Conservation (phyloP, 495 filamentous ascomycete species). For the Tuber microsphaerosporum region DNA sequence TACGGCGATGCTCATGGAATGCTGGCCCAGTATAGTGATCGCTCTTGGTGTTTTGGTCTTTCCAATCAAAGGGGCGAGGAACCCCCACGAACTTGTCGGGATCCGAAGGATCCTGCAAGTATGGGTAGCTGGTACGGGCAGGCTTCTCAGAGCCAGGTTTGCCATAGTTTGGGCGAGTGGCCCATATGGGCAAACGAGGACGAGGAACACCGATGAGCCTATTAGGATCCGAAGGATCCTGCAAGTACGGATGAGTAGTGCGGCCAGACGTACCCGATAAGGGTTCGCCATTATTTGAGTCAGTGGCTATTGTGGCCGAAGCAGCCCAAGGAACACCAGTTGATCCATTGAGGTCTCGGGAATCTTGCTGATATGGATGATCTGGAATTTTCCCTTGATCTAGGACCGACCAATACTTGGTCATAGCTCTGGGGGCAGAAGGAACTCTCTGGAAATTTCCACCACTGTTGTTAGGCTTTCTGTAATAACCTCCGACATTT, state of each 20-base stretch:
- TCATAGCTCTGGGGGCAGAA: not conserved
- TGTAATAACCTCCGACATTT: not conserved
- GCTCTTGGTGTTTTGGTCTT: not conserved
- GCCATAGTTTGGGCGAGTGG: not conserved
- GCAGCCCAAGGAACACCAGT: not conserved
- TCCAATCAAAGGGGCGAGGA: conserved; percentile 12
- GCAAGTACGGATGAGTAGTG: not conserved
- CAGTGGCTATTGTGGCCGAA: not conserved
- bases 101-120: conserved; percentile 20
- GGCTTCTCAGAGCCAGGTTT: not conserved
- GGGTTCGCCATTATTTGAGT: not conserved
- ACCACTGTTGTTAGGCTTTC: not conserved
- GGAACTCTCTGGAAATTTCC: not conserved
- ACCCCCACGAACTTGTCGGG: conserved; percentile 21
- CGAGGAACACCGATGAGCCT: not conserved
- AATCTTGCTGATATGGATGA: not conserved
- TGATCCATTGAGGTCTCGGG: not conserved
- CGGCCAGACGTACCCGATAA: not conserved
- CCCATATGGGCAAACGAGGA: not conserved
- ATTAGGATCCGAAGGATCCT: not conserved
- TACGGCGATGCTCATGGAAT: conserved; percentile 13
- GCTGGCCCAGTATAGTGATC: conserved; percentile 23
- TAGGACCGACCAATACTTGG: not conserved
- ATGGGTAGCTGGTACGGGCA: not conserved
- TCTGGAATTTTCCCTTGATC: not conserved